phyloP scores from a whole-genome alignment of 805 yeast genomes.

The Lachancea meyersii region DNA sequence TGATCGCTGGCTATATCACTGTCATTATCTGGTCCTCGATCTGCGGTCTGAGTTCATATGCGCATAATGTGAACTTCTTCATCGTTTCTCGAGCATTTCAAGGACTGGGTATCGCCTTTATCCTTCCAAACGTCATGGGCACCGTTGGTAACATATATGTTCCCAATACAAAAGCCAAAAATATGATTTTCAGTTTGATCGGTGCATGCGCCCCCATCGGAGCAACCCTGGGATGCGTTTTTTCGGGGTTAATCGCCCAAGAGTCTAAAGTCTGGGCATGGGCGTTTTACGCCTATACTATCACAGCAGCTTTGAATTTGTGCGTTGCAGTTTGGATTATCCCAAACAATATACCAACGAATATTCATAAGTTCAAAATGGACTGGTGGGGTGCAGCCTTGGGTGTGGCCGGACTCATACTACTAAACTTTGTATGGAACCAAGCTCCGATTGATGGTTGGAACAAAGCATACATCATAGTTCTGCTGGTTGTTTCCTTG shows the following conservation, averaged over 20 bases:
- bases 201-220: conserved; percentile 61
- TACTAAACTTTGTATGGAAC: conserved; percentile 65
- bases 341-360: conserved; percentile 28
- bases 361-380: conserved; percentile 29
- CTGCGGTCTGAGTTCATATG: conserved; percentile 50
- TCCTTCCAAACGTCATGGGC: conserved; percentile 56
- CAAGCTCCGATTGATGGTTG: conserved; percentile 74
- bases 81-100: conserved; percentile 50
- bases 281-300: conserved; percentile 27
- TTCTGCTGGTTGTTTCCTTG: conserved; percentile 46
- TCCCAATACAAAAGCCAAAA: conserved; percentile 39
- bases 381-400: conserved; percentile 49
- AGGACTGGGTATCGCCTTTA: conserved; percentile 56
- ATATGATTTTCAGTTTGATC: conserved; percentile 46
- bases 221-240: conserved; percentile 46
- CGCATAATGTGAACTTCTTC: conserved; percentile 45
- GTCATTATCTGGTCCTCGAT: conserved; percentile 51
- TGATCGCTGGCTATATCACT: conserved; percentile 52
- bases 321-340: conserved; percentile 19
- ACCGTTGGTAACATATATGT: conserved; percentile 43
- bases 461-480: conserved; percentile 52
- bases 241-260: conserved; percentile 42
- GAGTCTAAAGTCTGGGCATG: conserved; percentile 21
- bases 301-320: conserved; percentile 17
- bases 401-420: conserved; percentile 54